A percentile compares a stretch with the other conserved stretches of the same genome.
Evolutionary conservation across 2,329 filamentous ascomycete genomes (phyloP).

Genomic region (Cladosporium sp.): DNA sequence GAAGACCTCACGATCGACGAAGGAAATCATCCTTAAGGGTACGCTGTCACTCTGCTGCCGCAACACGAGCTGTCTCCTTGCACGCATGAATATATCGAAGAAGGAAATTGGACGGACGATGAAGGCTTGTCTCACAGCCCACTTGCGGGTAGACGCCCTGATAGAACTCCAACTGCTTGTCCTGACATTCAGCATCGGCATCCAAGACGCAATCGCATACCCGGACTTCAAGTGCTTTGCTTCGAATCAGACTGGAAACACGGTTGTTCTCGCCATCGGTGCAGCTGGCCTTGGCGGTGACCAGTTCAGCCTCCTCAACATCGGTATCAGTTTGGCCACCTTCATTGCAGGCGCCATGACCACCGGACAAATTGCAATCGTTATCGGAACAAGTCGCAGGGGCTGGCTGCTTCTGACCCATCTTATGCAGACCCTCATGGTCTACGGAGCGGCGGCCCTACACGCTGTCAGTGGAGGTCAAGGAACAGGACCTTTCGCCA

Average conservation of each 20-base stretch:
- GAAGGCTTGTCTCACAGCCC: background rate
- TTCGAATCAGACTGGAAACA: constrained; percentile 64
- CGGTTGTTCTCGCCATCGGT: constrained; percentile 55
- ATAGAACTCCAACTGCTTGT: constrained; percentile 35
- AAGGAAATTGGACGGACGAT: too few relatives aligned
- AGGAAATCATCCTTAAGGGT: too few relatives aligned
- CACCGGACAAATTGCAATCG: constrained; percentile 55
- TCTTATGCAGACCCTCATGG: constrained; percentile 50
- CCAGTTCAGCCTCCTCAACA: constrained; percentile 52
- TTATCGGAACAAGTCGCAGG: constrained; percentile 48
- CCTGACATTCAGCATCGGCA: constrained; percentile 36
- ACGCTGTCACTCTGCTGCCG: too few relatives aligned
- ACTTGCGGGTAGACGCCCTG: background rate
- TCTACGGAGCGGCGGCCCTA: constrained; percentile 50
- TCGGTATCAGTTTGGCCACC: constrained; percentile 52
- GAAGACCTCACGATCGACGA: too few relatives aligned
- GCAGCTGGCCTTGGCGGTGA: constrained; percentile 46
- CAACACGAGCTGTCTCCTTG: background rate
- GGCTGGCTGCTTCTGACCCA: constrained; percentile 56
- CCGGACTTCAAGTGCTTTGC: constrained; percentile 61
- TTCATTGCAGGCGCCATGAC: constrained; percentile 54
- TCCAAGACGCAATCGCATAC: constrained; percentile 56
- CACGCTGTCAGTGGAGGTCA: constrained; percentile 34
- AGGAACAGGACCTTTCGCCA: background rate
- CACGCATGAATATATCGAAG: too few relatives aligned